Evolutionary conservation across 441 rosid species (phyloP).

Genomic region (Raphanus hybrid): DNA sequence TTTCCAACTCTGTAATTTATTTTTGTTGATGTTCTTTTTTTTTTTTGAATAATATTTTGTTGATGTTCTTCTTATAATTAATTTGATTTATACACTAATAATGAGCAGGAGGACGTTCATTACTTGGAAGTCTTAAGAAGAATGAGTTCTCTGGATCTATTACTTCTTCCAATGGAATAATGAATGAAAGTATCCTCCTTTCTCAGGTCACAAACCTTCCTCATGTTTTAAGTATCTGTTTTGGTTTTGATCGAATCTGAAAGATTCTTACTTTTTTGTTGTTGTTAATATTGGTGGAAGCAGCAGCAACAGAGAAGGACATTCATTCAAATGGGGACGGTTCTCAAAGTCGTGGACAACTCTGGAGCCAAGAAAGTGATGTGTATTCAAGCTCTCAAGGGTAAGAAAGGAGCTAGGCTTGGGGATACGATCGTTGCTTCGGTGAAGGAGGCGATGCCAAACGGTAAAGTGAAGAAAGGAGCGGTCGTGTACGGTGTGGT

Average conservation of each 20-base stretch:
- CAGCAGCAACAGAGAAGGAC: slow-evolving; percentile 69
- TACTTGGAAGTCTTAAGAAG: slow-evolving; percentile 59
- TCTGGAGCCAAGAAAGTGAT: slow-evolving; percentile 89
- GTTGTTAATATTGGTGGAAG: not conserved
- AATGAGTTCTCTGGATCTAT: slow-evolving; percentile 46
- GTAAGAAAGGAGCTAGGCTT: slow-evolving; percentile 79
- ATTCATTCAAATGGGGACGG: slow-evolving; percentile 91
- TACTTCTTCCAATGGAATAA: slow-evolving; percentile 45
- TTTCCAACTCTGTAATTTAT: not conserved
- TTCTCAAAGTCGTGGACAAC: slow-evolving; percentile 88
- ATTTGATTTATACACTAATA: not conserved
- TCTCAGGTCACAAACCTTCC: slow-evolving; percentile 58
- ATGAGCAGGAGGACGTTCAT: slow-evolving; percentile 51
- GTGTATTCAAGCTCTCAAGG: slow-evolving; percentile 86
- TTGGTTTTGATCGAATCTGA: not conserved
- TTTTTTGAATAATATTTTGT: too few species aligned
- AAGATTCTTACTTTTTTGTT: not conserved
- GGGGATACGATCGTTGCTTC: slow-evolving; percentile 90
- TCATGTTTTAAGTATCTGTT: not conserved
- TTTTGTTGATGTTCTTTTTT: not conserved
- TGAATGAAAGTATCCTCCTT: slow-evolving; percentile 39
- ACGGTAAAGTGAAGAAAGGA: slow-evolving; percentile 96
- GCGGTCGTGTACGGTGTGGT: slow-evolving; percentile 82
- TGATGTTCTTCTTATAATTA: not conserved
- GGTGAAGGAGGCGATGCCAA: slow-evolving; percentile 88